Base-by-base conservation (phyloP, 352 stramenopile genomes). In the Phytophthora cajani region DNA sequence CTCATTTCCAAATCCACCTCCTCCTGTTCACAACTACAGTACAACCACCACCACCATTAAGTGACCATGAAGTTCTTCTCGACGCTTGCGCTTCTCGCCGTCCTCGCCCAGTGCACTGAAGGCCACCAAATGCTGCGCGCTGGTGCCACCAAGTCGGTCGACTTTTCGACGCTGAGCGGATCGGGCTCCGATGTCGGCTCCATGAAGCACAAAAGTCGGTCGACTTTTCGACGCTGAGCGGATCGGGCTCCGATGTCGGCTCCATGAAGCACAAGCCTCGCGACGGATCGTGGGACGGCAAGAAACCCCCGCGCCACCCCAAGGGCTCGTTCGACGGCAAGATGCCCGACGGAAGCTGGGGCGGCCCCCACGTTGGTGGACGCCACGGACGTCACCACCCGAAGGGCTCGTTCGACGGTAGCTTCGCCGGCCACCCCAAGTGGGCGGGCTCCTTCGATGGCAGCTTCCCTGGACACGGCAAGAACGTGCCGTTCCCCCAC, bases 101-200 rank as follows among this genome's bases (percentile, higher is more conserved):
- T 70, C 61, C 16, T 58, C 62, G 44, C 62, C 38, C 53, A 69
- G 36, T 65, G 55, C 49, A 25, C 56, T 6, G 67, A 74, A 44
- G 55, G 32, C n/a, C 54, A 58, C 49, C 67, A 70, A 65, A 74
- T 74, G 67, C 61, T 74, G 8, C 67, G 67, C 30, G 65, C 67
- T 25, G 61, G 25, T 10, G 51, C 67, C 23, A 59, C 27, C 27
- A 65, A 70, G 50, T 47, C 60, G 11, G 49, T 70, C 16, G 55
- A 67, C 32, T 74, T 74, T 27, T 70, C 61, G 5, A 27, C 25
- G 32, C 21, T 70, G 10, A 66, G 67, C 17, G 46, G n/a, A 3
- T 23, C 53, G 2, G 46, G 32, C 23, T 62, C 58, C 16, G 44
- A 67, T 58, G 58, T 54, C 14, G 65, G 51, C 1, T 38, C 51